Evolutionary conservation across 1,139 yeast genomes (phyloP).

Genomic region (Williopsis jadinii): DNA sequence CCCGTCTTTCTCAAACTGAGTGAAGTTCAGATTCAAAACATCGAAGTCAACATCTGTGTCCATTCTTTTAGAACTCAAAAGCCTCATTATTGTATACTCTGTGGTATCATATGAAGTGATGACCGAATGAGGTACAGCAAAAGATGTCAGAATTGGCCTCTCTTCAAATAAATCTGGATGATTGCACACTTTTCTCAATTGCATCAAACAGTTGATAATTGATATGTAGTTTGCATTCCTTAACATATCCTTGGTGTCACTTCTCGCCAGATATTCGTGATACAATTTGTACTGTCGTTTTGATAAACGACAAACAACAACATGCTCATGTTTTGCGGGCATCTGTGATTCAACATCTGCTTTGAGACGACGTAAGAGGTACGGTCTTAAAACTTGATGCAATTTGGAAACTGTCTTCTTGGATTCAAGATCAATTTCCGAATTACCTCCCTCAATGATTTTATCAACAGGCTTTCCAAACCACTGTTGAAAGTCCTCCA

Average conservation of each 20-base stretch:
- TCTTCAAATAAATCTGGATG: constrained; percentile 97
- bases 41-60: constrained; percentile 38
- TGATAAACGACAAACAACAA: constrained; percentile 84
- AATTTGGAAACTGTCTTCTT: constrained; percentile 77
- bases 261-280: constrained; percentile 96
- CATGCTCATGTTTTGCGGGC: constrained; percentile 97
- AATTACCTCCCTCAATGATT: constrained; percentile 67
- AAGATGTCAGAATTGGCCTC: constrained; percentile 87
- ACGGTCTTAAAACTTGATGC: constrained; percentile 92
- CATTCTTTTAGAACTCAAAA: constrained; percentile 25
- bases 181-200: constrained; percentile 91
- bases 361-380: constrained; percentile 81
- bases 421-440: constrained; percentile 59
- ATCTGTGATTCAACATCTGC: constrained; percentile 97
- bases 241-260: constrained; percentile 88
- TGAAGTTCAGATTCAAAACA: constrained; percentile 57
- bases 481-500: constrained; percentile 97
- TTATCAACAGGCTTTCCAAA: constrained; percentile 95
- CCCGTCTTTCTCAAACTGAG: constrained; percentile 35
- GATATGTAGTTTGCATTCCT: constrained; percentile 94
- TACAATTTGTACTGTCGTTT: constrained; percentile 88
- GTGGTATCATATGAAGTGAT: constrained; percentile 40
- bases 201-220: constrained; percentile 96
- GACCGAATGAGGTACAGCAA: constrained; percentile 65
- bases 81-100: constrained; percentile 38